These are phyloP conservation scores for Purshia tridentata DNA, from an alignment of 306 rosid species.

Conservation along the genomic window DNA sequence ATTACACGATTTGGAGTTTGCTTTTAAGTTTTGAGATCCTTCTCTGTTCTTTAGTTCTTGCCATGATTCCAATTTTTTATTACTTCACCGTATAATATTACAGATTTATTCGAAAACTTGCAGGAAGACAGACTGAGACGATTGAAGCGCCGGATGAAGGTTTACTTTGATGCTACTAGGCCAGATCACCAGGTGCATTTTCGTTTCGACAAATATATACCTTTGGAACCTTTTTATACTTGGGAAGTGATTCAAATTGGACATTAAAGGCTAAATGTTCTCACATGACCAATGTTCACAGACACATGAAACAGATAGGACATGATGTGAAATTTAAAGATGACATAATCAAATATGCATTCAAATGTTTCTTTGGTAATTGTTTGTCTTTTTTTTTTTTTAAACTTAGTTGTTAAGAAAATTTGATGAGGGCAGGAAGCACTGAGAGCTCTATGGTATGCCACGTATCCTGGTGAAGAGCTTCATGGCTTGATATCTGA, in stretches of 20 bases:
- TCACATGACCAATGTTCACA: not conserved
- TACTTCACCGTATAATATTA: not conserved
- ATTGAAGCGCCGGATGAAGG: conserved; percentile 63
- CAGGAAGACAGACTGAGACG: conserved; percentile 72
- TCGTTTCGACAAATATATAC: not conserved
- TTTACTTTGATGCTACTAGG: conserved; percentile 68
- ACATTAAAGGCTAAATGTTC: not conserved
- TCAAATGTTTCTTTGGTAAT: conserved; percentile 11
- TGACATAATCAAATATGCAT: not conserved
- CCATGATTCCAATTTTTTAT: not conserved
- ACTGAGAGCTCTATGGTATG: conserved; percentile 77
- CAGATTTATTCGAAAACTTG: conserved; percentile 17
- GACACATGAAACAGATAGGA: not conserved
- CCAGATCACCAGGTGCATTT: conserved; percentile 70
- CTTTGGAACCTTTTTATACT: not conserved
- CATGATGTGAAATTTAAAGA: not conserved
- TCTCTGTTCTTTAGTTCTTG: not conserved
- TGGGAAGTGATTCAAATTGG: not conserved
- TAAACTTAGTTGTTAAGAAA: conserved; percentile 22
- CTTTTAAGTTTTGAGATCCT: not conserved
- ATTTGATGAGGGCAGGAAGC: conserved; percentile 62
- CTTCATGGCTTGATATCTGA: conserved; percentile 82
- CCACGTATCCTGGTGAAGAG: conserved; percentile 70
- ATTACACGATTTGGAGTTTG: too few relatives aligned
- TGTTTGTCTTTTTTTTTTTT: conserved; percentile 6